Evolutionary conservation across 306 rosid species (phyloP).

Genomic region (Trichosanthes cucumerina): DNA sequence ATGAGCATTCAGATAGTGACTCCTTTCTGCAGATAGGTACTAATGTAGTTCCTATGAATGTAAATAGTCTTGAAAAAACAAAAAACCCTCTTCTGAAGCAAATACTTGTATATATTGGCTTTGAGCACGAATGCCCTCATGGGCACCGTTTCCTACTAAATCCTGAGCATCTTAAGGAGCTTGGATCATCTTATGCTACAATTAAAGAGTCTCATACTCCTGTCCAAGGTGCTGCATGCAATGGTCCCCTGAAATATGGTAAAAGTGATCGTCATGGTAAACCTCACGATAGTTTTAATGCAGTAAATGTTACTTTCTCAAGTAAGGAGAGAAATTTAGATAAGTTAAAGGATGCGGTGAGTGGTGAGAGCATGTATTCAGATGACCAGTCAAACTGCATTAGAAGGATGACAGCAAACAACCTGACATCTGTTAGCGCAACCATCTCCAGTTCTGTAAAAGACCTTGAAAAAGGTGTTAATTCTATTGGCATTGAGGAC

Average conservation of each 20-base stretch:
- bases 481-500: conserved; percentile 36
- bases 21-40: conserved; percentile 64
- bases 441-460: conserved; percentile 26
- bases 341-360: conserved; percentile 36
- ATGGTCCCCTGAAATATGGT: conserved; percentile 33
- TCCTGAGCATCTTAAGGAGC: conserved; percentile 61
- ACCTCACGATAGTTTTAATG: conserved; percentile 38
- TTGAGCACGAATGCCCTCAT: conserved; percentile 89
- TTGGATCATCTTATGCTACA: conserved; percentile 43
- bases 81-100: conserved; percentile 34
- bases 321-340: conserved; percentile 39
- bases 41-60: conserved; percentile 56
- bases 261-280: conserved; percentile 41
- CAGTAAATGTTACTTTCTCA: conserved; percentile 26
- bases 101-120: conserved; percentile 56
- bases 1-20: conserved; percentile 26
- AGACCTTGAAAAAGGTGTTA: conserved; percentile 43
- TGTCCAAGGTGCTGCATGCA: conserved; percentile 26
- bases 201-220: conserved; percentile 49
- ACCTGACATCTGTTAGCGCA: conserved; percentile 25
- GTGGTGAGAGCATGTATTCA: conserved; percentile 30
- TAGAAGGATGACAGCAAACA: conserved; percentile 32
- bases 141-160: conserved; percentile 86
- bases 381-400: conserved; percentile 25
- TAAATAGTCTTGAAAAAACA: conserved; percentile 40